These are phyloP conservation scores for Entelexis paramagnoliae DNA, from an alignment of 1,139 yeast species.

Conservation along the genomic window DNA sequence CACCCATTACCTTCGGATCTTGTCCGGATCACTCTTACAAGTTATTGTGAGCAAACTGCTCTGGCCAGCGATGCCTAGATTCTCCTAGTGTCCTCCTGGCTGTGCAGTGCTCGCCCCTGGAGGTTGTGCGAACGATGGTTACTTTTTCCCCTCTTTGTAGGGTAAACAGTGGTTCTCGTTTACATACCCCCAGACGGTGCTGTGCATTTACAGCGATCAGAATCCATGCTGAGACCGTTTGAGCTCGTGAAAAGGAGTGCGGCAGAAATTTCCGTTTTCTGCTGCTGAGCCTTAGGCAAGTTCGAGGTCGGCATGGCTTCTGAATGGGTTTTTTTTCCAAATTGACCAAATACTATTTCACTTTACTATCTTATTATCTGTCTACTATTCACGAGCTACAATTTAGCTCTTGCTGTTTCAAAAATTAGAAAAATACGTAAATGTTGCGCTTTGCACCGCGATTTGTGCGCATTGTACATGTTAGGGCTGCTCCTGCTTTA, in stretches of 20 bases:
- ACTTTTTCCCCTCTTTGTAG: constrained; percentile 10
- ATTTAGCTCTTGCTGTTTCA: no score
- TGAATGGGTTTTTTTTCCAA: neutral
- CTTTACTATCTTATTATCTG: neutral
- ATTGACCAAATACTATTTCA: neutral
- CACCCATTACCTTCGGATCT: constrained; percentile 16
- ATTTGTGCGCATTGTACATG: no score
- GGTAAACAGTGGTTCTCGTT: constrained; percentile 16
- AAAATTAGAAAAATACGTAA: no score
- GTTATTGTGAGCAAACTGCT: constrained; percentile 13
- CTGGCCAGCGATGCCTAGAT: neutral
- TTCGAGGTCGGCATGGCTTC: neutral
- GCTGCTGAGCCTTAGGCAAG: constrained; percentile 14
- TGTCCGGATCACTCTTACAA: constrained; percentile 15
- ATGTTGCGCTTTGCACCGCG: no score
- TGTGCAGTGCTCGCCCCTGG: constrained; percentile 6
- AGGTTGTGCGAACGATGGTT: constrained; percentile 14
- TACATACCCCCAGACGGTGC: constrained; percentile 17
- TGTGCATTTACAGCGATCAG: constrained; percentile 14
- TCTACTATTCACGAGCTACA: no score
- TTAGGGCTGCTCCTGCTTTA: no score
- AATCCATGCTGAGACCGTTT: neutral
- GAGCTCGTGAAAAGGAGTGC: constrained; percentile 14
- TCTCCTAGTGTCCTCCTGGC: neutral
- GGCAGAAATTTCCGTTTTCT: neutral